Evolutionary conservation across 176 grass and related monocot genomes (phyloP).

Genomic region (Oryza brachyantha): DNA sequence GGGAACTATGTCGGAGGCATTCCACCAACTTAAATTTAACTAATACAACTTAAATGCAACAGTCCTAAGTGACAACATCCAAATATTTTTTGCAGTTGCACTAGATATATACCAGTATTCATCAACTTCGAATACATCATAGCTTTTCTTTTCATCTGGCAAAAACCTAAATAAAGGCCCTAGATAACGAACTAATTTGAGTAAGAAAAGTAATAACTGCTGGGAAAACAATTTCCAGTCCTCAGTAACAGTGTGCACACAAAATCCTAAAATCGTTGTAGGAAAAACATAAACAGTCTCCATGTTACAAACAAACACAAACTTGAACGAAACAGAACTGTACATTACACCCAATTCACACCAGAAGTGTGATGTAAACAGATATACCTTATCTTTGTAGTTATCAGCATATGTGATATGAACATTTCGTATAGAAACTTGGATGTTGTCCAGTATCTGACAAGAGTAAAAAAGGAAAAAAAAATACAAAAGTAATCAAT

Average conservation of each 20-base stretch:
- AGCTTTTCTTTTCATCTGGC: constrained; percentile 16
- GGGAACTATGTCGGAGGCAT: not conserved
- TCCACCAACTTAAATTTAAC: not conserved
- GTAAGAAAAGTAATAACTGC: not conserved
- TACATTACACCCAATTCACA: not conserved
- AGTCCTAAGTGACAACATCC: not conserved
- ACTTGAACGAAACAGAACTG: constrained; percentile 30
- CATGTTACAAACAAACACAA: constrained; percentile 13
- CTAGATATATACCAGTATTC: constrained; percentile 2
- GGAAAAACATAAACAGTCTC: not conserved
- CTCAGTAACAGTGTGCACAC: not conserved
- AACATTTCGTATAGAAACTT: constrained; percentile 86
- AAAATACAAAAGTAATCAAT: constrained; percentile 15
- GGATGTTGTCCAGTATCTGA: constrained; percentile 95
- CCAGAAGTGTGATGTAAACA: constrained; percentile 21
- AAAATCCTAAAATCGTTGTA: not conserved
- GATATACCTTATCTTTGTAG: constrained; percentile 58
- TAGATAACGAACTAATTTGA: not conserved
- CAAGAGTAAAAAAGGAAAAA: constrained; percentile 33
- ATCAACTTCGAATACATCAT: not conserved
- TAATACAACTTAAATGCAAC: constrained; percentile 14
- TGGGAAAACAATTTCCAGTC: not conserved
- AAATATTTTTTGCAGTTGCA: constrained; percentile 13
- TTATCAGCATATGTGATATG: constrained; percentile 80
- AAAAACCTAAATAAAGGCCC: not conserved